Evolutionary conservation across 768 basidiomycete species (phyloP), one percentile per base, ranked within the genome.

Genomic region (Dentipellis fragilis): DNA sequence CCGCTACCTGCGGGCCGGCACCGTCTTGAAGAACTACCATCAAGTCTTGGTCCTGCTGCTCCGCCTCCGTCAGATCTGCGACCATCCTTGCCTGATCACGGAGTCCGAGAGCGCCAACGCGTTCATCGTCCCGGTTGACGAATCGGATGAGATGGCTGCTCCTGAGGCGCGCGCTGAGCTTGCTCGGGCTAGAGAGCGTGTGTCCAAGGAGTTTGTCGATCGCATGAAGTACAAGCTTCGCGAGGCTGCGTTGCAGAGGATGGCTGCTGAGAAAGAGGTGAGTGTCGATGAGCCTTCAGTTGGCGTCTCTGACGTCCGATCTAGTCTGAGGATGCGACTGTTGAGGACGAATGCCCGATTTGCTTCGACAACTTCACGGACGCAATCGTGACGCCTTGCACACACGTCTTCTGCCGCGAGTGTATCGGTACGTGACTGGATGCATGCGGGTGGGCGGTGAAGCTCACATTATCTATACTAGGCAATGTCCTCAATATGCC

Each of bases 1-100:
- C 63, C 71, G 77, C 17, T 86, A 71, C 66, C 69, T 84, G 9
- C 67, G 71, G 5, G 80, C 75, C 4, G 84, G 85, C 1, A 86
- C 86, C 0, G 84, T 88, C 10, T 68, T 88, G 39, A 88, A 88
- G 79, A 81, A 85, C 60, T 83, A 83, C 58, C 71, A 75, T 42
- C 77, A 80, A 62, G 71, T 80, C 16, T 66, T 80, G n/a, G 72
- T 75, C 4, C 65, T 79, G 62, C 66, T 80, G 1, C 65, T 78
- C 37, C 72, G 85, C 10, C 73, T 89, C 1, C 76, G 85, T 10
- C 86, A 87, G 62, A 69, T 86, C 38, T 86, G 84, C 63, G 78
- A 79, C 38, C 86, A 87, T 65, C 83, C 87, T 2, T 77, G 74
- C 12, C 71, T 89, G 7, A 80, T 88, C 35, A 79, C 80, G 62